Percentiles rank a stretch among this genome's conserved stretches.
Conservation (phyloP, 176 grass and related monocot genomes). For the Eremochloa ophiuroides region DNA sequence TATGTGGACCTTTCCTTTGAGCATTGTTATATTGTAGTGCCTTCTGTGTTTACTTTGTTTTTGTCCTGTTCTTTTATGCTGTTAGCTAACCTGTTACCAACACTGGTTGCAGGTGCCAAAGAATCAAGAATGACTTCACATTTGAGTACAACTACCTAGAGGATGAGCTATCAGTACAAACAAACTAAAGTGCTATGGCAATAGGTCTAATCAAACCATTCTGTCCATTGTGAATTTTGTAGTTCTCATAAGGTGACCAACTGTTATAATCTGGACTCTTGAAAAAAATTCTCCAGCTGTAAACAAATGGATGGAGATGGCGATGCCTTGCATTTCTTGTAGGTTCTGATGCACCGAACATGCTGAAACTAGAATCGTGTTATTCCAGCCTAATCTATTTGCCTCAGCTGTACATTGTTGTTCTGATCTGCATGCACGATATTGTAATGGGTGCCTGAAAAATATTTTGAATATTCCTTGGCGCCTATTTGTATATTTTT, state of each 20-base stretch:
- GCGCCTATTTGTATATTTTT: not conserved
- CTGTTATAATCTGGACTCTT: constrained; percentile 17
- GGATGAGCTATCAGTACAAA: constrained; percentile 77
- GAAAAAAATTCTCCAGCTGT: constrained; percentile 4
- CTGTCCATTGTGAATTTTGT: constrained; percentile 21
- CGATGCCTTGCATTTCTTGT: constrained; percentile 1
- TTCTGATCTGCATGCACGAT: not conserved
- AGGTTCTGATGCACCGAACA: not conserved
- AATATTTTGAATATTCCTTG: not conserved
- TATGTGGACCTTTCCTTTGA: constrained; percentile 24
- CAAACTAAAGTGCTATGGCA: constrained; percentile 21
- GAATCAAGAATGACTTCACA: constrained; percentile 92
- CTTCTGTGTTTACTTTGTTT: not conserved
- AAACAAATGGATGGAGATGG: not conserved
- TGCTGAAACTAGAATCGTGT: not conserved
- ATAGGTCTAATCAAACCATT: constrained; percentile 32
- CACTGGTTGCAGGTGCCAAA: constrained; percentile 76
- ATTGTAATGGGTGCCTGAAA: not conserved
- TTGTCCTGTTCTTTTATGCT: not conserved
- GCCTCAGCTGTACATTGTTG: not conserved
- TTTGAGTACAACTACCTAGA: constrained; percentile 98
- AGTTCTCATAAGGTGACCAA: not conserved
- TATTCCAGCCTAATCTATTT: not conserved
- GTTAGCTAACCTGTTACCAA: not conserved
- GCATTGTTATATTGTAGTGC: not conserved